Conservation (phyloP, 768 basidiomycete genomes). For the Hebeloma cylindrosporum region DNA sequence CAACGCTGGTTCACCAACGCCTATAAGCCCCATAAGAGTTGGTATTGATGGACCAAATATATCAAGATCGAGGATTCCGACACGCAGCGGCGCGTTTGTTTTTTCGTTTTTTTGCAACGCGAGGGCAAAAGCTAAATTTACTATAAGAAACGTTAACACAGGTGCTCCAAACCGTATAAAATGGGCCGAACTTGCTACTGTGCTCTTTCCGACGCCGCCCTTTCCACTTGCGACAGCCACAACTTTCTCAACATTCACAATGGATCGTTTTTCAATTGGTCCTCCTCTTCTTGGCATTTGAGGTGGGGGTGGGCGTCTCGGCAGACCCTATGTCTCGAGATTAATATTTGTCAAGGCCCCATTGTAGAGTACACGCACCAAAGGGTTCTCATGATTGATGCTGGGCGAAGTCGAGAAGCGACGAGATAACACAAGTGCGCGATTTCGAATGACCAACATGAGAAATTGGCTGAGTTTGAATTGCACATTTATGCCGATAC, state of each 20-base stretch:
- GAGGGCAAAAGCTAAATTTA: constrained; percentile 79
- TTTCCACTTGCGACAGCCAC: constrained; percentile 90
- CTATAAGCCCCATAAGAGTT: constrained; percentile 86
- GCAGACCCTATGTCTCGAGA: constrained; percentile 27
- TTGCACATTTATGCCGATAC: neutral
- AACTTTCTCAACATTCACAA: constrained; percentile 77
- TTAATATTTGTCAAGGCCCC: neutral
- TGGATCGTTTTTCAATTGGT: constrained; percentile 51
- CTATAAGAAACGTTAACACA: constrained; percentile 34
- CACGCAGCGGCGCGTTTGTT: constrained; percentile 48
- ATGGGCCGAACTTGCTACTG: constrained; percentile 68
- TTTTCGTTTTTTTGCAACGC: constrained; percentile 42
- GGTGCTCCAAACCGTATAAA: neutral
- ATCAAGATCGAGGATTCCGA: constrained; percentile 92
- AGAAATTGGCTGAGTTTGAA: neutral
- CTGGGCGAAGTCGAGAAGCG: constrained; percentile 23
- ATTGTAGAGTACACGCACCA: constrained; percentile 36
- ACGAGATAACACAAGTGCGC: too few species aligned
- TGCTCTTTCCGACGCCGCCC: constrained; percentile 96
- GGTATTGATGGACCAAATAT: constrained; percentile 95
- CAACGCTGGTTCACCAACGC: constrained; percentile 73
- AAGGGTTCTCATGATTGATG: constrained; percentile 54
- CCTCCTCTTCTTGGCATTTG: constrained; percentile 61
- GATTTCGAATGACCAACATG: too few species aligned
- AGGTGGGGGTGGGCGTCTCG: constrained; percentile 40